Evolutionary conservation across 2,329 filamentous ascomycete species (phyloP).

Genomic region (Chaetomiaceae sp.): DNA sequence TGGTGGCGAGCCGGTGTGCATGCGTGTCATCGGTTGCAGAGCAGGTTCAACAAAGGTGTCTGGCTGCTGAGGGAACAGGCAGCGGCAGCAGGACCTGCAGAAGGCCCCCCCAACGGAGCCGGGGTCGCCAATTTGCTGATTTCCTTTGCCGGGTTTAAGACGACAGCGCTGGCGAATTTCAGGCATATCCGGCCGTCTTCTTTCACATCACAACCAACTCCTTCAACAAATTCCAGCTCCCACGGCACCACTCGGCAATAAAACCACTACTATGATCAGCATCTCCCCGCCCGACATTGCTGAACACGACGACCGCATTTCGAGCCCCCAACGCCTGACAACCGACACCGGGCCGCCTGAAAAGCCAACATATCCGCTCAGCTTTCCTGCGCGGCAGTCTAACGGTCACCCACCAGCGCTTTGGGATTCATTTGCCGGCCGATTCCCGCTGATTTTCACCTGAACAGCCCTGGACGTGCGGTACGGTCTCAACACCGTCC

Average conservation of each 20-base stretch:
- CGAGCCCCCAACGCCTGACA: background rate
- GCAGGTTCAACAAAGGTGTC: background rate
- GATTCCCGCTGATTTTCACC: background rate
- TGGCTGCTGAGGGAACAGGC: background rate
- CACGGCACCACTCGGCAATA: background rate
- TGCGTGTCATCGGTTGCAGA: constrained; percentile 16
- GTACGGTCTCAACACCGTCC: too few species aligned
- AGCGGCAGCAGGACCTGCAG: background rate
- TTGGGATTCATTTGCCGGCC: background rate
- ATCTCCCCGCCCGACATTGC: background rate
- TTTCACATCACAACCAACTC: background rate
- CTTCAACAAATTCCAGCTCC: background rate
- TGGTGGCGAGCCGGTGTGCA: background rate
- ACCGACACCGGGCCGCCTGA: constrained; percentile 6
- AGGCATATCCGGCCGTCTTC: background rate
- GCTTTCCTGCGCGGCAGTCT: background rate
- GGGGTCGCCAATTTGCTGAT: constrained; percentile 17
- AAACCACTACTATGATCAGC: constrained; percentile 8
- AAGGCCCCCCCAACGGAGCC: constrained; percentile 13
- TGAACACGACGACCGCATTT: background rate
- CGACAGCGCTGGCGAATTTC: background rate
- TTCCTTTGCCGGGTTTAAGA: constrained; percentile 10
- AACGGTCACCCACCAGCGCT: background rate
- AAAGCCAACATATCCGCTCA: too few species aligned
- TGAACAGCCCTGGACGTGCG: background rate